phyloP scores from a whole-genome alignment of 108 stramenopile species.

The Halocafeteria seosinensis region DNA sequence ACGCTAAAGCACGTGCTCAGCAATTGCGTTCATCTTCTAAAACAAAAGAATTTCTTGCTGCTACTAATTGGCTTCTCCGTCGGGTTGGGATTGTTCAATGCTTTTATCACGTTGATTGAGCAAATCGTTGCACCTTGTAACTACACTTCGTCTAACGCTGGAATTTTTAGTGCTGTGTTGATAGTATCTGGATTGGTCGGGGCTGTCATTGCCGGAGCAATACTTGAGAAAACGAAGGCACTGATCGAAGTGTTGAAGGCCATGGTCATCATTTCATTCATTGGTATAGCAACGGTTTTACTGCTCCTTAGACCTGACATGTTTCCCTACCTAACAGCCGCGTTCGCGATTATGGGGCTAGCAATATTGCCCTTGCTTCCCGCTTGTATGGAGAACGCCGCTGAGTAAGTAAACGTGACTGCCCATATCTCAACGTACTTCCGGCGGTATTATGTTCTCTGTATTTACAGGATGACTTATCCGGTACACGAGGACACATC shows the following conservation, averaged over 20 bases:
- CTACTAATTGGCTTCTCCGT: constrained; percentile 11
- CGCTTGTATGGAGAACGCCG: constrained; percentile 1
- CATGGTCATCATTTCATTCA: background rate
- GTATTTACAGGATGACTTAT: constrained; percentile 1
- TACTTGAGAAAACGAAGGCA: constrained; percentile 8
- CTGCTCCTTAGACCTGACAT: background rate
- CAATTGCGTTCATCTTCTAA: too few relatives aligned
- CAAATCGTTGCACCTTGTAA: constrained; percentile 18
- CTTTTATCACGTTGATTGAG: constrained; percentile 21
- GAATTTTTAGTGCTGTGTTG: constrained; percentile 16
- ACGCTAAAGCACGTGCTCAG: too few relatives aligned
- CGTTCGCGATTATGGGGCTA: constrained; percentile 5
- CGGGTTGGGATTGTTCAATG: constrained; percentile 29
- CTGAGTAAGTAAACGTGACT: too few relatives aligned
- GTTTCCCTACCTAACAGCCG: background rate
- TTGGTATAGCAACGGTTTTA: background rate
- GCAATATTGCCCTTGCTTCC: constrained; percentile 7
- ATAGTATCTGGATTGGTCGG: constrained; percentile 21
- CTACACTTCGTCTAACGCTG: constrained; percentile 23
- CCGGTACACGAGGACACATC: constrained; percentile 4
- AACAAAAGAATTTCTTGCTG: constrained; percentile 8
- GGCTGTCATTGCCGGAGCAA: constrained; percentile 9
- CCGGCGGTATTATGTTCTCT: too few relatives aligned
- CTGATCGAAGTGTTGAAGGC: constrained; percentile 1
- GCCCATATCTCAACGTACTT: too few relatives aligned